A percentile compares a stretch with the other conserved stretches of the same genome.
phyloP scores from a whole-genome alignment of 352 stramenopile genomes.

The Pythium aphanidermatum region DNA sequence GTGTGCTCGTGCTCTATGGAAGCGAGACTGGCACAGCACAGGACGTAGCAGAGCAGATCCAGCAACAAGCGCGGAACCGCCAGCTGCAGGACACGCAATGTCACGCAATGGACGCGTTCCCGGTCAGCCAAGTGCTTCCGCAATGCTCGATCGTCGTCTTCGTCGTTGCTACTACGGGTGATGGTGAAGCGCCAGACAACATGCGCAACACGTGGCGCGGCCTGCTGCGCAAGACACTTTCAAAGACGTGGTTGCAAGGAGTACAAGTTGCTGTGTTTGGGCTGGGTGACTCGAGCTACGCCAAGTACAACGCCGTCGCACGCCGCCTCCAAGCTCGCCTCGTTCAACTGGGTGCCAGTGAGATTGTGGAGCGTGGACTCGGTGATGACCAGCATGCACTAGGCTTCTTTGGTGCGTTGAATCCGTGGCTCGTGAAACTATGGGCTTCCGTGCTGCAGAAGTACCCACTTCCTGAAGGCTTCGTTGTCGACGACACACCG shows the following conservation, averaged over 20 bases:
- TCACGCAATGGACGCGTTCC: conserved; percentile 63
- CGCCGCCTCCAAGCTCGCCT: conserved; percentile 79
- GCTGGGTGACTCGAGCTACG: conserved; percentile 89
- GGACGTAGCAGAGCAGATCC: conserved; percentile 80
- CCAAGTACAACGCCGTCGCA: conserved; percentile 90
- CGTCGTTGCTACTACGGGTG: conserved; percentile 87
- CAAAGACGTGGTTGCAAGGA: conserved; percentile 47
- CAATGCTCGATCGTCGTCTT: conserved; percentile 76
- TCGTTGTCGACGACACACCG: conserved; percentile 57
- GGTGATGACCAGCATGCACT: conserved; percentile 87
- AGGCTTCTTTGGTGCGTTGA: conserved; percentile 81
- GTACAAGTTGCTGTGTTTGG: conserved; percentile 88
- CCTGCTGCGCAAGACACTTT: conserved; percentile 83
- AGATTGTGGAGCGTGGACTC: conserved; percentile 70
- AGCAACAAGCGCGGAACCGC: conserved; percentile 54
- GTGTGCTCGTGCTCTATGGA: conserved; percentile 85
- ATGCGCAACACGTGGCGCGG: conserved; percentile 83
- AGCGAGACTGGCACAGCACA: conserved; percentile 87
- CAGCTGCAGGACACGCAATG: conserved; percentile 48
- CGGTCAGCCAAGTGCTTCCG: conserved; percentile 40
- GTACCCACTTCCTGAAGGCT: conserved; percentile 44
- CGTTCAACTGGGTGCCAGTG: conserved; percentile 74
- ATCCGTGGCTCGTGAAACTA: conserved; percentile 73
- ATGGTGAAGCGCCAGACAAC: conserved; percentile 89
- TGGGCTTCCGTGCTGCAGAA: conserved; percentile 48